Base-by-base conservation (phyloP, 331 rosid genomes). In the Pyrus hybrid region DNA sequence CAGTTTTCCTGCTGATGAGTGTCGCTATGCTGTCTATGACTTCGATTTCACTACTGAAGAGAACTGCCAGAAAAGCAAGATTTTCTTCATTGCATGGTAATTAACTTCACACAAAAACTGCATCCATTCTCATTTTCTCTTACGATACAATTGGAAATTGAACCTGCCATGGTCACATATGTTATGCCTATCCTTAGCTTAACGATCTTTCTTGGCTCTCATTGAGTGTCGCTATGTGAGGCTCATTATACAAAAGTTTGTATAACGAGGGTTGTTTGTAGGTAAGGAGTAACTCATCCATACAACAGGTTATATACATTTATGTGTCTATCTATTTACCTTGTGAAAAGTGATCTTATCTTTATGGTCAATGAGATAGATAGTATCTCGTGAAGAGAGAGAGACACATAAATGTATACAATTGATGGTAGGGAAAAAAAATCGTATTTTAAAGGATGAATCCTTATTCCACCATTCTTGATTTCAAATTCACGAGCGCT, bases 11-110 rank as follows among this genome's bases (percentile, higher is more conserved):
- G 68, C 82, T 43, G 80, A 87, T 69, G 96, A 92, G 87, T 92
- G 97, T 63, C 97, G 97, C 47, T 92, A 92, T 71, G 96, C 93
- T 1, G 96, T 92, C 79, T 92, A 66, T 62, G 97, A 92, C 80
- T 90, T 87, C 53, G 92, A 92, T 84, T 92, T 85, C 92, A 90
- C 80, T 20, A 92, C 97, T 8, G 14, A 26, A 2, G 97, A 92
- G 88, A 92, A 92, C 69, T 89, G 90, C 88, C 96, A 92, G 81
- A 92, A 87, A 77, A 92, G 97, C 97, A 92, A 92, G 91, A 92
- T 92, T 78, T 90, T 85, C 93, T 92, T 92, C 85, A 56, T 88
- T 79, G 96, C 97, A 71, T 92, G 97, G 97, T 92, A 68, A 30
- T 8, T 64, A 43, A 12, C 16, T 43, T 43, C 49, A 43, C 49